Evolutionary conservation across 164 flowering plant genomes (phyloP).

Genomic region (Protea cynaroides): DNA sequence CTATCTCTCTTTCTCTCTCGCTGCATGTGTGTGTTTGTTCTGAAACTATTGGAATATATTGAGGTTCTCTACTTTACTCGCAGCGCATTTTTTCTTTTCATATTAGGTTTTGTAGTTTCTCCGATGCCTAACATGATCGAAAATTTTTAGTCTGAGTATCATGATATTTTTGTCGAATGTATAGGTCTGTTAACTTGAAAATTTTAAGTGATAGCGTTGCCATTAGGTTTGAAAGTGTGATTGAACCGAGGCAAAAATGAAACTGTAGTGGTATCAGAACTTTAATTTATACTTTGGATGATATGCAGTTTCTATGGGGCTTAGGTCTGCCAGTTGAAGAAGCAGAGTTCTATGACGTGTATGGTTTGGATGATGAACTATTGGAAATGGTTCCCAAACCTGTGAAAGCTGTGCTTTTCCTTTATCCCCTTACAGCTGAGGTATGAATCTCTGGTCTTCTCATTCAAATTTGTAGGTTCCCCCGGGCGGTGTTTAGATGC

Average conservation of each 20-base stretch:
- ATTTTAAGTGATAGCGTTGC: no score
- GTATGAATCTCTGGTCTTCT: slow-evolving; percentile 22
- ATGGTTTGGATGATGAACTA: slow-evolving; percentile 90
- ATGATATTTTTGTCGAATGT: no score
- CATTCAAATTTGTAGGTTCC: neutral
- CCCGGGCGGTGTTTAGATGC: no score
- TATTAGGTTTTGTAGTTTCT: neutral
- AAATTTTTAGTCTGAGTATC: no score
- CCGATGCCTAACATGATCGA: neutral
- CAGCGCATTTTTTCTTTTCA: neutral
- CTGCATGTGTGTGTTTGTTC: neutral
- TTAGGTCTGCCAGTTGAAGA: slow-evolving; percentile 72
- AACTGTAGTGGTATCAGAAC: no score
- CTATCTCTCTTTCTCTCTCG: slow-evolving; percentile 1
- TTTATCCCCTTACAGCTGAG: slow-evolving; percentile 72
- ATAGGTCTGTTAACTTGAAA: no score
- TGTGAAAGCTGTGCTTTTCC: slow-evolving; percentile 80
- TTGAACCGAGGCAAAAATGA: neutral
- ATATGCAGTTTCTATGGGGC: slow-evolving; percentile 84
- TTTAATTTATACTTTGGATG: neutral
- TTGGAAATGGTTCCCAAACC: slow-evolving; percentile 95
- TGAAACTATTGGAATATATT: no score
- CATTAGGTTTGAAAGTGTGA: no score
- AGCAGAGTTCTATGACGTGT: slow-evolving; percentile 88
- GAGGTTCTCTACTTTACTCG: neutral